Evolutionary conservation across 805 yeast genomes (phyloP).

Genomic region (Myxozyma geophila): DNA sequence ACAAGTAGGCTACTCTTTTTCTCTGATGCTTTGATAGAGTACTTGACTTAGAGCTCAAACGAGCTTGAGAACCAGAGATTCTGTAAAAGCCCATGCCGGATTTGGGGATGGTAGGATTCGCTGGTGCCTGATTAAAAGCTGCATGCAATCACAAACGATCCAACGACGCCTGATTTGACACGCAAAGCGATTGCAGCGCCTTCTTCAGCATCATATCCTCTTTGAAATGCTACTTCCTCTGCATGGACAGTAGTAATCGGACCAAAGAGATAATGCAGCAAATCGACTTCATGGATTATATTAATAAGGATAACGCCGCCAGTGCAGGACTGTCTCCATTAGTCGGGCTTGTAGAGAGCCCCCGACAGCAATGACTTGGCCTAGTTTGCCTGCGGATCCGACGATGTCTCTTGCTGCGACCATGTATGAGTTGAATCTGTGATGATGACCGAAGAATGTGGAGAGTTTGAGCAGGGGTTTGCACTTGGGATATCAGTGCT

Average conservation of each 20-base stretch:
- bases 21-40: neutral
- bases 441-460: neutral
- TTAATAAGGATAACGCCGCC: slow-evolving; percentile 1
- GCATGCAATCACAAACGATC: neutral
- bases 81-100: neutral
- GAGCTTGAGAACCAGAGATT: neutral
- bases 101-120: neutral
- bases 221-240: neutral
- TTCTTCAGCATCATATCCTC: neutral
- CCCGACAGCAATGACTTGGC: neutral
- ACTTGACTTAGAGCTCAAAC: neutral
- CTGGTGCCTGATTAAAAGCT: neutral
- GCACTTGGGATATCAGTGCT: neutral
- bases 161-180: slow-evolving; percentile 1
- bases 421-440: neutral
- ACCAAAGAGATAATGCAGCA: neutral
- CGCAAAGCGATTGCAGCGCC: slow-evolving; percentile 1
- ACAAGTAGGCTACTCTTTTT: neutral
- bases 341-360: neutral
- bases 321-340: neutral
- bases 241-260: neutral
- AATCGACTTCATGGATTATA: slow-evolving; percentile 1
- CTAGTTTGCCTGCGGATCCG: neutral
- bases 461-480: neutral
- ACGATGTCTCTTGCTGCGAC: neutral